Conservation (phyloP, 495 filamentous ascomycete species). For the Aspergillus biplanus region DNA sequence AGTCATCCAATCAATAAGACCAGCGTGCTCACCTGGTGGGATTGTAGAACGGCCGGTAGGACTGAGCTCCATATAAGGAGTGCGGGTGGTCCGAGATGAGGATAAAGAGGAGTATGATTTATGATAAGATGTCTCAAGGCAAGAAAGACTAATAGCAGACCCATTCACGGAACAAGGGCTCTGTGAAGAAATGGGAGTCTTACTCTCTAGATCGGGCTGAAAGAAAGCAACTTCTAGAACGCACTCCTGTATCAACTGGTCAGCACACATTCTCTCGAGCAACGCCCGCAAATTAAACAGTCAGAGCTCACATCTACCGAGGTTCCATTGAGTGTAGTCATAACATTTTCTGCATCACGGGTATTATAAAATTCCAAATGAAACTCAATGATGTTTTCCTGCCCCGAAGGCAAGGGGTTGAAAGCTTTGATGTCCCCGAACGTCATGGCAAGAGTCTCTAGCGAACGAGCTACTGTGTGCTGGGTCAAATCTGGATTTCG, state of each 20-base stretch:
- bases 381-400: conserved; percentile 38
- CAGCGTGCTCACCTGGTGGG: conserved; percentile 35
- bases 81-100: conserved; percentile 22
- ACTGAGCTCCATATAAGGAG: conserved; percentile 39
- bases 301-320: conserved; percentile 50
- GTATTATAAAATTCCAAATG: conserved; percentile 60
- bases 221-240: conserved; percentile 33
- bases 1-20: conserved; percentile 37
- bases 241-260: conserved; percentile 28
- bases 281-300: not conserved
- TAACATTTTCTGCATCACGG: conserved; percentile 38
- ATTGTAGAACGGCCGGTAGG: conserved; percentile 45
- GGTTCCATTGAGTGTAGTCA: conserved; percentile 46
- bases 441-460: conserved; percentile 51
- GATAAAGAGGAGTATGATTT: conserved; percentile 18
- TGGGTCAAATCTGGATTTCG: conserved; percentile 27
- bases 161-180: conserved; percentile 23
- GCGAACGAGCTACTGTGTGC: conserved; percentile 25
- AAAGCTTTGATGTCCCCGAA: conserved; percentile 61
- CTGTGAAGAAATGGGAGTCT: conserved; percentile 15
- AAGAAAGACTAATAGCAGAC: conserved; percentile 2
- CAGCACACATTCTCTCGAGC: not conserved
- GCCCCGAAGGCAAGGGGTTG: conserved; percentile 35
- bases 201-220: conserved; percentile 30
- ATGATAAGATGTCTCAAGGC: conserved; percentile 17